Percentiles rank a stretch among this genome's conserved stretches.
These are phyloP conservation scores for Heliosperma pusillum DNA, from an alignment of 148 eudicot genomes.

Conservation along the genomic window DNA sequence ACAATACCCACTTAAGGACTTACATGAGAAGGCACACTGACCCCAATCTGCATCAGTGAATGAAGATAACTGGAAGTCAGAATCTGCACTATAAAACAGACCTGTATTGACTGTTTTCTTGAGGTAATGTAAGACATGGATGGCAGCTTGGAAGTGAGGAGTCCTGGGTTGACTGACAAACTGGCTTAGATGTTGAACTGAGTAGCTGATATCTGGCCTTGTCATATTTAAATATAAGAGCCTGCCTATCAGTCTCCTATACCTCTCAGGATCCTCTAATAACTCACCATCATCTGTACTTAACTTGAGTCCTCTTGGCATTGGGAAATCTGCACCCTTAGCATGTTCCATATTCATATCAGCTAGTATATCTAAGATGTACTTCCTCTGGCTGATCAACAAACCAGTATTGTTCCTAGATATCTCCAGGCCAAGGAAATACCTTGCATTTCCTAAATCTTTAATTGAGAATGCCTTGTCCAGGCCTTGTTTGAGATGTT, in stretches of 20 bases:
- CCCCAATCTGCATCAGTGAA: conserved; percentile 6
- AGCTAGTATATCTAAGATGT: too few species aligned
- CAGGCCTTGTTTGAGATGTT: too few species aligned
- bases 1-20: background rate
- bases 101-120: background rate
- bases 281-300: background rate
- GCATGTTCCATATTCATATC: too few species aligned
- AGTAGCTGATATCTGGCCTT: background rate
- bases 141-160: background rate
- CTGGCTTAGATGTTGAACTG: background rate
- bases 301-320: background rate
- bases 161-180: background rate
- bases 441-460: too few species aligned
- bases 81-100: background rate
- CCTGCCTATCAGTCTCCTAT: background rate
- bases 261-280: background rate
- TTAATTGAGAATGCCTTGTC: too few species aligned
- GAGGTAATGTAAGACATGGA: background rate
- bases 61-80: background rate
- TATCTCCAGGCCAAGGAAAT: too few species aligned
- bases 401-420: too few species aligned
- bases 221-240: background rate
- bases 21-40: too few species aligned
- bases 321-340: too few species aligned
- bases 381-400: too few species aligned